Base-by-base conservation (phyloP, 2,329 filamentous ascomycete genomes). In the Nemania abortiva region DNA sequence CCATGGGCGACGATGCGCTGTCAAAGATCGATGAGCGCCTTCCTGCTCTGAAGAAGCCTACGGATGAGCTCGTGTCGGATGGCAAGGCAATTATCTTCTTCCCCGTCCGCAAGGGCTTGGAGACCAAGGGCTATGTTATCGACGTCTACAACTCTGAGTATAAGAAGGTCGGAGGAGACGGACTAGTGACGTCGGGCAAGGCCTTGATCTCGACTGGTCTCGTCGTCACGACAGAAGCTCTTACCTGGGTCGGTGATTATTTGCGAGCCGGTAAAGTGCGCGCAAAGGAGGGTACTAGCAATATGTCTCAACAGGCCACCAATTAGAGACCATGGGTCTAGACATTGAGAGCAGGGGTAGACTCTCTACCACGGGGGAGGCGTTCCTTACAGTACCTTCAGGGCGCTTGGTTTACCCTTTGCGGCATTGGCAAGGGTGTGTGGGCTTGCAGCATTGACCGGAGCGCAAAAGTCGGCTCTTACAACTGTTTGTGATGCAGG, bases 11-110 rank as follows among this genome's bases (percentile, higher is more conserved):
- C 81, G 85, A 88, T 79, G 88, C 91, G n/a, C 85, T 95, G 72
- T 84, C 81, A 75, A 89, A 87, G 77, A 84, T 95, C 74, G 92
- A 95, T 74, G 82, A 88, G 79, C 87, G 84, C 72, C 91, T 94
- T 79, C 92, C 92, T 61, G 85, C 88, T 69, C 86, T 95, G 79
- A 93, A 91, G 84, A 91, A 94, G 82, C 89, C 92, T 59, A 92
- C 92, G 29, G 84, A 87, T 72, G 90, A 93, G 79, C 85, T 95
- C 61, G 89, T 89, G 81, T 84, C 84, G 67, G 88, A 90, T 18
- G 87, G 92, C 75, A 87, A 89, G 78, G 85, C 84, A 75, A 81
- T 90, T 49, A 85, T 91, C 66, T 84, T 88, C 71, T 84, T 89
- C 70, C 92, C 92, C 7, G 81, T 90, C 74, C 87, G 87, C 76